Conservation (phyloP, 441 rosid genomes). For the Populus tomentosa region DNA sequence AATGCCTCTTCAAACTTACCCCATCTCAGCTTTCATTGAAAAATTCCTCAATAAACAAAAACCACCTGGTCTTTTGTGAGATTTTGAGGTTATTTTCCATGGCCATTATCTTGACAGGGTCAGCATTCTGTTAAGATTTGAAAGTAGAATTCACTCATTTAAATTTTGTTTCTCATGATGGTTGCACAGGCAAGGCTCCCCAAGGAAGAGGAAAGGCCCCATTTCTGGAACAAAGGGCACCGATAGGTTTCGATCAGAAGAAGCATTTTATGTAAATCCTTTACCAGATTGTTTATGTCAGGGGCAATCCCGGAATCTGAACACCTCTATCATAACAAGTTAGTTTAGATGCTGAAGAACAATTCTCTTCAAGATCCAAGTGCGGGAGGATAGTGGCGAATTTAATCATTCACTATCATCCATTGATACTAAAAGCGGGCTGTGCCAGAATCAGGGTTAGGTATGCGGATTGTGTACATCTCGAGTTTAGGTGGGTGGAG, state of each 20-base stretch:
- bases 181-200: no score
- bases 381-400: conserved; percentile 9
- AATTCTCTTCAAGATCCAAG: conserved; percentile 14
- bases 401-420: neutral
- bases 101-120: neutral
- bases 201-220: no score
- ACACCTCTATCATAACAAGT: conserved; percentile 21
- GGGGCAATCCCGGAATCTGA: conserved; percentile 25
- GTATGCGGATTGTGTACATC: conserved; percentile 33
- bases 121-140: neutral
- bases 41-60: no score
- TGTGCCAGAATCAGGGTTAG: conserved; percentile 12
- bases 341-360: conserved; percentile 21
- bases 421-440: conserved; percentile 5
- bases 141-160: neutral
- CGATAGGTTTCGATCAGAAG: no score
- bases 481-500: conserved; percentile 7
- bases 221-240: no score
- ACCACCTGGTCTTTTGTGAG: no score
- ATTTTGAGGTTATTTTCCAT: neutral
- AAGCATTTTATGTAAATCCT: no score
- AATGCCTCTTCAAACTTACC: no score
- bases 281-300: no score
- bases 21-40: no score
- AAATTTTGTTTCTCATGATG: no score